Conservation (phyloP, 495 filamentous ascomycete genomes). For the Podospora bellae-mahoneyi region DNA sequence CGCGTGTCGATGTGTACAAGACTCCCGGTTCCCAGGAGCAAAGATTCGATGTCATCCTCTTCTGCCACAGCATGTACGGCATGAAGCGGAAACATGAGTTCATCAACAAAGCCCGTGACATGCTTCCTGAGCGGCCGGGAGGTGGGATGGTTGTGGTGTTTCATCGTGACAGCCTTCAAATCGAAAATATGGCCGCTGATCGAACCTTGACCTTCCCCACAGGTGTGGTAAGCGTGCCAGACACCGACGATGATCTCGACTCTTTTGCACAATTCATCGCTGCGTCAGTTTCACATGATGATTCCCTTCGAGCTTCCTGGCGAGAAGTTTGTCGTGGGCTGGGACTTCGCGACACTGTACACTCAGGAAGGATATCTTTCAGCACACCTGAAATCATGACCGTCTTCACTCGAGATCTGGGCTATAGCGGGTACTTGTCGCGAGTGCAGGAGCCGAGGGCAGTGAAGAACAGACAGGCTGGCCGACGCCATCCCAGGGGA, state of each 20-base stretch:
- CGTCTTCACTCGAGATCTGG: slow-evolving; percentile 47
- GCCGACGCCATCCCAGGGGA: slow-evolving; percentile 43
- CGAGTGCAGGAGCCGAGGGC: slow-evolving; percentile 27
- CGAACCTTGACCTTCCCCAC: slow-evolving; percentile 50
- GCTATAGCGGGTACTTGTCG: too few species aligned
- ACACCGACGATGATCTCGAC: slow-evolving; percentile 52
- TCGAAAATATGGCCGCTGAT: slow-evolving; percentile 53
- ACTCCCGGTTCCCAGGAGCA: slow-evolving; percentile 22
- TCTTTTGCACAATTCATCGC: slow-evolving; percentile 53
- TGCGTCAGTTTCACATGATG: slow-evolving; percentile 44
- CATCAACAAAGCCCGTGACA: slow-evolving; percentile 50
- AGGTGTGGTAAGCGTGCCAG: slow-evolving; percentile 45
- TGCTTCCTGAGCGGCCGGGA: slow-evolving; percentile 41
- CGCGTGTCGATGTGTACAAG: slow-evolving; percentile 28
- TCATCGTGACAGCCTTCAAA: slow-evolving; percentile 47
- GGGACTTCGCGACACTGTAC: slow-evolving; percentile 42
- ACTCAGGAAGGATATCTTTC: slow-evolving; percentile 48
- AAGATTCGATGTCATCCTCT: slow-evolving; percentile 56
- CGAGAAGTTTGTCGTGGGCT: slow-evolving; percentile 51
- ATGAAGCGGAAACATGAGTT: slow-evolving; percentile 50
- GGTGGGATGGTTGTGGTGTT: slow-evolving; percentile 52
- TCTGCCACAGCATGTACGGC: slow-evolving; percentile 65
- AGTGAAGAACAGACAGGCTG: slow-evolving; percentile 55
- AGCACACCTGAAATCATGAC: slow-evolving; percentile 52
- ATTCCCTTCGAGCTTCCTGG: slow-evolving; percentile 43